Evolutionary conservation across 495 filamentous ascomycete genomes (phyloP).

Genomic region (Penicillium ochrochloron): DNA sequence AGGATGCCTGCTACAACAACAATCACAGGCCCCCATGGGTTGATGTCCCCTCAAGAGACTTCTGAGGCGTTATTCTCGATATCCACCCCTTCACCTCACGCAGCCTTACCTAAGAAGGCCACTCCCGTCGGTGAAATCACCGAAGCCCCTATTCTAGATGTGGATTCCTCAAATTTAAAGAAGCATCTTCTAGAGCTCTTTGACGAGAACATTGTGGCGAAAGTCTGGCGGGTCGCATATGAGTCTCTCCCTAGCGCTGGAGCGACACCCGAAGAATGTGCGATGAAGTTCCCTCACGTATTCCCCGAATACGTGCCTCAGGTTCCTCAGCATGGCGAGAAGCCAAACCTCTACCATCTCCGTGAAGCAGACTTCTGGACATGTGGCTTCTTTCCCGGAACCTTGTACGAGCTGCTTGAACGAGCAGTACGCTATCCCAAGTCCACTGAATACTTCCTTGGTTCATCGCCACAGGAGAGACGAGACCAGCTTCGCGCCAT

Average conservation of each 20-base stretch:
- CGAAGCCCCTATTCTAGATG: background rate
- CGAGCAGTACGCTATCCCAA: conserved; percentile 8
- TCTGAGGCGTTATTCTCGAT: background rate
- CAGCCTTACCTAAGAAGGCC: background rate
- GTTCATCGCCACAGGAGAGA: background rate
- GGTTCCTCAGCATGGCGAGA: background rate
- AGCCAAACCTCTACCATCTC: background rate
- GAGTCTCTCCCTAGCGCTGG: conserved; percentile 10
- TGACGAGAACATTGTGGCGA: conserved; percentile 10
- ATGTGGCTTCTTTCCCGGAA: conserved; percentile 49
- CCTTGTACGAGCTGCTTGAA: conserved; percentile 11
- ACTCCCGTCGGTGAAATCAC: background rate
- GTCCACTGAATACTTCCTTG: background rate
- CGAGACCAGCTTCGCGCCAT: conserved; percentile 5
- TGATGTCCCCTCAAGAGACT: background rate
- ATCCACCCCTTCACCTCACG: background rate
- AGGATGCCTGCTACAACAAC: background rate
- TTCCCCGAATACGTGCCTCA: conserved; percentile 14
- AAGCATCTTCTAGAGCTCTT: conserved; percentile 5
- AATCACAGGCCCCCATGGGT: background rate
- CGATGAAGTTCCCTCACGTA: conserved; percentile 12
- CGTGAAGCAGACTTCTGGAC: conserved; percentile 47
- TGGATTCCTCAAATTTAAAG: background rate
- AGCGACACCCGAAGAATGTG: conserved; percentile 8
- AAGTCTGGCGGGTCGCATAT: conserved; percentile 11